Evolutionary conservation across 441 rosid genomes (phyloP).

Genomic region (Erodium trifolium): DNA sequence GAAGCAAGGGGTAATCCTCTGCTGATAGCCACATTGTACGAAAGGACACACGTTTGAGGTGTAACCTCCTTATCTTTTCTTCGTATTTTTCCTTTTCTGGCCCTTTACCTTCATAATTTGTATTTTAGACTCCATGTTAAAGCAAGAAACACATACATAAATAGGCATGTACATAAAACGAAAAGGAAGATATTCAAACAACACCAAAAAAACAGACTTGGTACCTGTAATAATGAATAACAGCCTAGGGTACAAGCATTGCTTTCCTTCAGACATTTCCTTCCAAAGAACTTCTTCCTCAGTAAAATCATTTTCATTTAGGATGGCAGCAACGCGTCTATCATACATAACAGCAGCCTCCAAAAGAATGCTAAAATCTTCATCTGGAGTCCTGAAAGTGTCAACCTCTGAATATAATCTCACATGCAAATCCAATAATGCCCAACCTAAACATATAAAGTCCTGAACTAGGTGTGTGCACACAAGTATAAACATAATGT

Average conservation of each 20-base stretch:
- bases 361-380: slow-evolving; percentile 83
- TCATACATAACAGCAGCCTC: slow-evolving; percentile 98
- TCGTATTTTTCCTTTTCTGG: slow-evolving; percentile 89
- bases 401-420: slow-evolving; percentile 12
- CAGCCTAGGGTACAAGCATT: slow-evolving; percentile 57
- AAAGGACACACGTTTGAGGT: slow-evolving; percentile 85
- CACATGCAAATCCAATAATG: background rate
- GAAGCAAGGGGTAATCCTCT: slow-evolving; percentile 90
- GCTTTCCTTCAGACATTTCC: slow-evolving; percentile 41
- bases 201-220: slow-evolving; percentile 6
- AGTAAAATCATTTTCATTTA: slow-evolving; percentile 50
- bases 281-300: slow-evolving; percentile 39
- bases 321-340: slow-evolving; percentile 79
- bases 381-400: slow-evolving; percentile 88
- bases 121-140: slow-evolving; percentile 4
- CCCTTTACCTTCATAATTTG: slow-evolving; percentile 61
- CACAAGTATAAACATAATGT: background rate
- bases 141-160: slow-evolving; percentile 1
- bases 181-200: slow-evolving; percentile 3
- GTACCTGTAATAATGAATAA: slow-evolving; percentile 87
- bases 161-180: background rate
- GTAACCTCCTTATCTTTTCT: slow-evolving; percentile 63
- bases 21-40: slow-evolving; percentile 96
- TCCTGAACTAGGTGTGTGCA: background rate
- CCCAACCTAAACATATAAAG: background rate